Percentiles rank a stretch among this genome's conserved stretches.
phyloP scores from a whole-genome alignment of 306 rosid species.

The Prunus fruticosa region DNA sequence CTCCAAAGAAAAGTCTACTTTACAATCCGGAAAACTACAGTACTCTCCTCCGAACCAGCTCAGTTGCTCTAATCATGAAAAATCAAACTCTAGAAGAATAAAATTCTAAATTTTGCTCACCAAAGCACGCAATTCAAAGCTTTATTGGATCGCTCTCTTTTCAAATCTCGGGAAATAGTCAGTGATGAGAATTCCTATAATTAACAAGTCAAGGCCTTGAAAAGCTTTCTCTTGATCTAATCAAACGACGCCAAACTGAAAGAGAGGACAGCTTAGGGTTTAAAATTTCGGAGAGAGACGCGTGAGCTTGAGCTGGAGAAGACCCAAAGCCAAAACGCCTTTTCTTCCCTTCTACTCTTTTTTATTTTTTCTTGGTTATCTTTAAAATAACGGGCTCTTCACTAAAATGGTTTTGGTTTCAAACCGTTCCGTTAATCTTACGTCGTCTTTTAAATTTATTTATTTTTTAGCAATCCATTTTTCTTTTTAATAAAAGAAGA shows the following conservation, averaged over 20 bases:
- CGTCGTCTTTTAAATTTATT: too few relatives aligned
- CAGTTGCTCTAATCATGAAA: slow-evolving; percentile 30
- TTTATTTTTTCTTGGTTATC: neutral
- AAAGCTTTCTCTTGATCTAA: slow-evolving; percentile 31
- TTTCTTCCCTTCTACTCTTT: neutral
- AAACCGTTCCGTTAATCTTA: neutral
- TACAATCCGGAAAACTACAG: slow-evolving; percentile 8
- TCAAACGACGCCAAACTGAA: slow-evolving; percentile 11
- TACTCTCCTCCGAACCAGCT: slow-evolving; percentile 15
- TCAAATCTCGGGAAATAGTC: slow-evolving; percentile 25
- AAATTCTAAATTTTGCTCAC: slow-evolving; percentile 11
- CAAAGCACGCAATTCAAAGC: slow-evolving; percentile 43
- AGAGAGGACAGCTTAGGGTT: slow-evolving; percentile 33
- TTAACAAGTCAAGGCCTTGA: slow-evolving; percentile 10
- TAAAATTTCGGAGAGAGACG: slow-evolving; percentile 22
- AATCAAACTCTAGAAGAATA: neutral
- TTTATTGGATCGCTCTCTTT: slow-evolving; percentile 46
- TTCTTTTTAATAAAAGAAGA: too few relatives aligned
- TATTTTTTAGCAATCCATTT: neutral
- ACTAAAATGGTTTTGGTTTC: neutral
- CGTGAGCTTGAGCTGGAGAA: neutral
- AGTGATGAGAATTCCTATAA: neutral
- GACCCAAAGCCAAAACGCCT: neutral
- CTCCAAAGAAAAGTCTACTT: neutral
- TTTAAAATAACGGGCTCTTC: neutral